Evolutionary conservation across 2,329 filamentous ascomycete species (phyloP).

Genomic region (Aspergillus viridinutans): DNA sequence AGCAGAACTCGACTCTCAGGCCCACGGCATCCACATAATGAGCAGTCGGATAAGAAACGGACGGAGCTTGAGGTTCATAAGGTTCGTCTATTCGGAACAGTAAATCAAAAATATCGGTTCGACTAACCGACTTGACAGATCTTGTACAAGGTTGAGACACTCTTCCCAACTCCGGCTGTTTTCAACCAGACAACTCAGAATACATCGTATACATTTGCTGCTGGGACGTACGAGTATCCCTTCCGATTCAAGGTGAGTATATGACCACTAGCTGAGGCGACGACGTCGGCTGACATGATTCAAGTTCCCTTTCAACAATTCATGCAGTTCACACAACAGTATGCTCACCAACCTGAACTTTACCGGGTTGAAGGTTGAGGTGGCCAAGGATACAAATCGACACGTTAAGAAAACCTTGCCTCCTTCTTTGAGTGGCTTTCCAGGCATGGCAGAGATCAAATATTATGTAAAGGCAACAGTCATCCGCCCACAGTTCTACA

Average conservation of each 20-base stretch:
- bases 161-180: conserved; percentile 44
- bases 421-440: conserved; percentile 82
- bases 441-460: conserved; percentile 79
- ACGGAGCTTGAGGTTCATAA: conserved; percentile 49
- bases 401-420: conserved; percentile 86
- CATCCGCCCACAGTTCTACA: conserved; percentile 80
- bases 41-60: conserved; percentile 44
- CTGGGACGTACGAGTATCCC: conserved; percentile 46
- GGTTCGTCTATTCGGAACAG: conserved; percentile 23
- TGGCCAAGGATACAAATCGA: conserved; percentile 41
- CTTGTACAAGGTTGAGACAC: conserved; percentile 44
- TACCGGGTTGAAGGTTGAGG: conserved; percentile 42
- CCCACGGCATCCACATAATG: conserved; percentile 37
- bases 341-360: conserved; percentile 46
- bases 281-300: neutral
- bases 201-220: conserved; percentile 41
- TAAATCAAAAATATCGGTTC: conserved; percentile 1
- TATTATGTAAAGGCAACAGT: conserved; percentile 97
- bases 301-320: conserved; percentile 49
- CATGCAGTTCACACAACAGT: conserved; percentile 43
- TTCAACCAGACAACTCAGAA: conserved; percentile 32
- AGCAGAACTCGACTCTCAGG: conserved; percentile 44
- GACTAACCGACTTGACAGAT: conserved; percentile 30
- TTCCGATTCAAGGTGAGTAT: conserved; percentile 46
- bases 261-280: neutral